Evolutionary conservation across 805 yeast species (phyloP), one percentile per base, ranked within the genome.

Genomic region (Candida dajiaensis): DNA sequence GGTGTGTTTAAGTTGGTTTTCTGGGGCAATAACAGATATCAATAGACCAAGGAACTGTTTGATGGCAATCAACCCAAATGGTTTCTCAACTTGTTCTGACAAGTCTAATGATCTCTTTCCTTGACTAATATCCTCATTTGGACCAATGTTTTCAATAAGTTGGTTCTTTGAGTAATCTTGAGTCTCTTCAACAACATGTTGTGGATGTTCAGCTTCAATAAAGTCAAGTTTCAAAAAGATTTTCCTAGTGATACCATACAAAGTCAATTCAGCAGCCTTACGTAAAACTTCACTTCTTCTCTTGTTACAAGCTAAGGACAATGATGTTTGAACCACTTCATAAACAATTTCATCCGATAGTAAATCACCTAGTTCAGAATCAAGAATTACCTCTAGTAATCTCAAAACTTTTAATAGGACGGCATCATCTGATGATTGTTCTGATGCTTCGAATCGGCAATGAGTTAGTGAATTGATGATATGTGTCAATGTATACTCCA

Each of bases 381-480:
- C 71, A 15, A 89, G 73, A 15, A 90, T 73, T 20, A 68, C 63
- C 54, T 89, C 92, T 55, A 92, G 70, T 22, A 92, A 69, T 39
- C 84, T 72, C 51, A 94, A 76, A 19, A 94, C 95, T 59, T 87
- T 87, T 43, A 92, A 73, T 40, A 94, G 69, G 3, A 94, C 92
- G 0, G 95, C 86, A 62, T 94, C 99, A 67, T 94, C 98, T 38
- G 88, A 84, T 31, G 84, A 77, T 62, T 89, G 95, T 61, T 90
- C 97, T 0, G 94, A 85, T 2, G 96, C 96, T 69, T 94, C 97
- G 62, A 94, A 94, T 40, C 96, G 78, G 66, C 98, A 94, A 62
- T 89, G 96, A 1, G 98, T 87, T 51, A 94, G 73, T 0, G 97
- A 78, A 28, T 66, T 67, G 42, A 72, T 66, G 41, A 85, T 74